A percentile compares a stretch with the other conserved stretches of the same genome.
Evolutionary conservation across 1,139 yeast species (phyloP).

Genomic region (Lodderomyces margitis): DNA sequence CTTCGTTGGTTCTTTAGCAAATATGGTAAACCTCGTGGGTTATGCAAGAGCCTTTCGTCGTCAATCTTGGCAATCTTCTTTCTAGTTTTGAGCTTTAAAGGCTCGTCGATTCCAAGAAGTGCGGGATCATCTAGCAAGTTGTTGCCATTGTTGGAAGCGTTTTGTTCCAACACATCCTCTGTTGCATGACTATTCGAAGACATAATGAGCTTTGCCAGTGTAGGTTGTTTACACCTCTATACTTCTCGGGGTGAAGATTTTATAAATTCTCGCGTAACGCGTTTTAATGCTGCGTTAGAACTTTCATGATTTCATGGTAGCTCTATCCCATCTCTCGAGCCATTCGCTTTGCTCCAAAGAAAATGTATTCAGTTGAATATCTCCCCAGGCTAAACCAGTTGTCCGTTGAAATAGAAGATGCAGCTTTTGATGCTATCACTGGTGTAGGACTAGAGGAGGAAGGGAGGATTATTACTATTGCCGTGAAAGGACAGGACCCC

Average conservation of each 20-base stretch:
- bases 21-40: conserved; percentile 46
- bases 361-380: conserved; percentile 38
- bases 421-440: not conserved
- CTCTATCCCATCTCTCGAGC: not conserved
- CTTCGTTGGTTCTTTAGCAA: conserved; percentile 40
- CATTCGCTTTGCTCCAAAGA: too few species aligned
- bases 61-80: conserved; percentile 43
- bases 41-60: conserved; percentile 43
- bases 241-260: not conserved
- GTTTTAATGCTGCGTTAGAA: not conserved
- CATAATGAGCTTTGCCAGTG: not conserved
- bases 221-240: not conserved
- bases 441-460: not conserved
- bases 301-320: not conserved
- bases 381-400: conserved; percentile 39
- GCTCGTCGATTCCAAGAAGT: conserved; percentile 40
- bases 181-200: not conserved
- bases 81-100: conserved; percentile 29
- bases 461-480: not conserved
- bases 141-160: not conserved
- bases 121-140: conserved; percentile 20
- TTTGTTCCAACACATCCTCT: conserved; percentile 3
- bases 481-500: not conserved
- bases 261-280: not conserved
- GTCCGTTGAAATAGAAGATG: conserved; percentile 9